Evolutionary conservation across 768 basidiomycete species (phyloP), one percentile per base, ranked within the genome.

Genomic region (Trametes punicea): DNA sequence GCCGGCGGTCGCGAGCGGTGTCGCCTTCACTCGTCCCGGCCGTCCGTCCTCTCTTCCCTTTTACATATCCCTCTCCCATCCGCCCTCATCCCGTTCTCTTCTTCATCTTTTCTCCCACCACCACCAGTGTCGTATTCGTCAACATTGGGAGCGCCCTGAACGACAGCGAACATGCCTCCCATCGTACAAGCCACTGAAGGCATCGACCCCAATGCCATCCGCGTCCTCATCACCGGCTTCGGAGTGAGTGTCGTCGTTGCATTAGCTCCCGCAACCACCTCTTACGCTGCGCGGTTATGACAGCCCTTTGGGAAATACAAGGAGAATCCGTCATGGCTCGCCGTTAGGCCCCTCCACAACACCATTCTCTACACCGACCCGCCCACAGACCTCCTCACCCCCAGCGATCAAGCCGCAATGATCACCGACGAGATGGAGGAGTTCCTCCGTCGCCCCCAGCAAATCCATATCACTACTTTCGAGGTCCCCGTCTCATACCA

Each of bases 241-340:
- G 80, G 80, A 61, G 80, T 81, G 68, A 74, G 80, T 55, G n/a
- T n/a, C n/a, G n/a, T n/a, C n/a, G n/a, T n/a, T n/a, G n/a, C n/a
- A n/a, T n/a, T n/a, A 46, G 36, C 29, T 1, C 38, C 39, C 38
- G 29, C 15, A 6, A 25, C 18, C 13, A 4, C n/a, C 7, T 6
- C 40, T 4, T 15, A 6, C 10, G 2, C 11, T 20, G 6, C 21
- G 29, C 40, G 18, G 39, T 21, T 21, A 53, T 31, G 30, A 54
- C 40, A 63, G 70, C 62, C 63, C 18, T 67, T 62, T 30, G 38
- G 46, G 20, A 63, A 59, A 30, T 63, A 59, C 64, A 47, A 54
- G 13, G 59, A 61, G 58, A 88, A 88, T 63, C 87, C 87, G 2
- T 88, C 87, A 20, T 88, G 87, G 87, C 74, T 84, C 6, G 85